phyloP scores from a whole-genome alignment of 169 alveolate species.

The Eimeria necatrix region DNA sequence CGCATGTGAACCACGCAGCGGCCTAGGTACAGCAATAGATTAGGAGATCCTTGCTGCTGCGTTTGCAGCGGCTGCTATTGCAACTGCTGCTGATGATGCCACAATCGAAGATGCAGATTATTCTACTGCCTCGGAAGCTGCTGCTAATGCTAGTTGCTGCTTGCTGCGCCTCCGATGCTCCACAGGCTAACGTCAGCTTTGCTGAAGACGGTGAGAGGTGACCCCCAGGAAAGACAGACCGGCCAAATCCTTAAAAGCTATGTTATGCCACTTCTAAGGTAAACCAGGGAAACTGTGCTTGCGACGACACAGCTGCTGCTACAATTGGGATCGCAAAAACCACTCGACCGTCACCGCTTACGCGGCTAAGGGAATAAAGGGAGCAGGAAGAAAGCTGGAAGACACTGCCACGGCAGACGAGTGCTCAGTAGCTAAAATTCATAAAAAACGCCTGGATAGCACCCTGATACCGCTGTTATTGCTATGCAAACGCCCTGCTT shows the following conservation, averaged over 20 bases:
- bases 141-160: neutral
- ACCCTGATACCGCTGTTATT: neutral
- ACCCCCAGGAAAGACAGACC: neutral
- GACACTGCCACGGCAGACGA: neutral
- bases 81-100: neutral
- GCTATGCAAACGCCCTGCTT: neutral
- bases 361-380: neutral
- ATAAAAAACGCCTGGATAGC: neutral
- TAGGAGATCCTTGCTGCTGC: neutral
- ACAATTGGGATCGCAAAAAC: neutral
- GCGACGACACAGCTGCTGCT: neutral
- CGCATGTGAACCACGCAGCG: neutral
- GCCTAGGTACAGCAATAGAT: neutral
- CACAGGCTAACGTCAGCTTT: neutral
- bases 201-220: neutral
- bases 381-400: neutral
- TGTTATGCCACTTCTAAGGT: neutral
- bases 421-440: neutral
- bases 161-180: neutral
- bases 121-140: neutral
- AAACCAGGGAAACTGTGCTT: neutral
- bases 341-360: neutral
- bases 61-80: neutral
- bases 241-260: neutral
- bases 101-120: neutral